Conservation (phyloP, 2,329 filamentous ascomycete genomes). For the Onygenales sp. region DNA sequence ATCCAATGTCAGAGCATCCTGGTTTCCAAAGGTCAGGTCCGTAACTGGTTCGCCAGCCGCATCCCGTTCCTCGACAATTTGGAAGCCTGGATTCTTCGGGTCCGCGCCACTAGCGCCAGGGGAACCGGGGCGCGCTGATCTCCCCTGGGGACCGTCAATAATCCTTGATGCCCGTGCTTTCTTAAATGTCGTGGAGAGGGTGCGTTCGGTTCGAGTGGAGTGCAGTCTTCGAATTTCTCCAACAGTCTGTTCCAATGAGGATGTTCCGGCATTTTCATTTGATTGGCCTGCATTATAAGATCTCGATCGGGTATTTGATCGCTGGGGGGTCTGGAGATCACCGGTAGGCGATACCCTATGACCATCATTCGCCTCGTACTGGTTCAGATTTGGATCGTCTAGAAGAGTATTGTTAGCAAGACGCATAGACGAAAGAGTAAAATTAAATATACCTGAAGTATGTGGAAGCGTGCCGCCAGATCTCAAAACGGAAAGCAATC, state of each 20-base stretch:
- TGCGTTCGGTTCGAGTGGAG: conserved; percentile 88
- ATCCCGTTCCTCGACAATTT: conserved; percentile 73
- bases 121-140: conserved; percentile 59
- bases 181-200: conserved; percentile 84
- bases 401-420: conserved; percentile 14
- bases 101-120: conserved; percentile 40
- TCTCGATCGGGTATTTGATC: conserved; percentile 62
- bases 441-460: conserved; percentile 45
- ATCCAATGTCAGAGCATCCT: conserved; percentile 86
- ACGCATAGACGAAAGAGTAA: background rate
- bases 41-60: conserved; percentile 58
- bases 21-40: conserved; percentile 77
- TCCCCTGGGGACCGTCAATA: conserved; percentile 74
- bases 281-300: conserved; percentile 57
- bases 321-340: conserved; percentile 44
- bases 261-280: conserved; percentile 55
- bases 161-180: conserved; percentile 85
- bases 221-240: conserved; percentile 87
- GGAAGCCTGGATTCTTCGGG: conserved; percentile 50
- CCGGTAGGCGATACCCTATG: conserved; percentile 43
- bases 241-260: conserved; percentile 87
- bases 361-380: conserved; percentile 58
- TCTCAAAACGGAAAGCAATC: conserved; percentile 77
- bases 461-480: conserved; percentile 72
- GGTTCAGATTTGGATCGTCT: conserved; percentile 61